Conservation (phyloP, 2,329 filamentous ascomycete genomes). For the Tolypocladium guangdongense region DNA sequence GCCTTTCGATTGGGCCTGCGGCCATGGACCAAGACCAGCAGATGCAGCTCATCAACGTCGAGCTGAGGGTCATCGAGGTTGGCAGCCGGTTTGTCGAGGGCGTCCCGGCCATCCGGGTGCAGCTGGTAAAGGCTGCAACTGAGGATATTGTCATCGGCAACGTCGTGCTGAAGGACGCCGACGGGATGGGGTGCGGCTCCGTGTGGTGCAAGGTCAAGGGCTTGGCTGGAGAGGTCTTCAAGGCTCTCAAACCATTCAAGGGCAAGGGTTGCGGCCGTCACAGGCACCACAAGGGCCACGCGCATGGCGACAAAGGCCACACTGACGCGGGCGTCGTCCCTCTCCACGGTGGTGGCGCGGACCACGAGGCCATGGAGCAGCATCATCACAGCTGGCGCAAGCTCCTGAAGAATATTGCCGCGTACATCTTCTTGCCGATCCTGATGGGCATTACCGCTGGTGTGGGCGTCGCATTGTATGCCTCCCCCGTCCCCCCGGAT, state of each 20-base stretch:
- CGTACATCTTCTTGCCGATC: constrained; percentile 56
- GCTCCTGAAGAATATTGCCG: constrained; percentile 43
- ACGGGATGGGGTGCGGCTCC: constrained; percentile 26
- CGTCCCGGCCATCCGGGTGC: constrained; percentile 46
- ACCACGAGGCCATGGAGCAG: constrained; percentile 12
- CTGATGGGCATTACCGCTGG: constrained; percentile 59
- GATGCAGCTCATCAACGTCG: constrained; percentile 40
- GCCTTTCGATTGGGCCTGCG: constrained; percentile 29
- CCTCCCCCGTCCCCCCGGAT: constrained; percentile 6
- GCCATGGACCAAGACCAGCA: constrained; percentile 39
- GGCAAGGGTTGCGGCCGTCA: constrained; percentile 13
- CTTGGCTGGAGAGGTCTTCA: constrained; percentile 16
- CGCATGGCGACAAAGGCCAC: constrained; percentile 6
- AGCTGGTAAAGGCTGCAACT: constrained; percentile 47
- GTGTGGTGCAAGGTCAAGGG: constrained; percentile 40
- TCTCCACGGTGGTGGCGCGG: constrained; percentile 7
- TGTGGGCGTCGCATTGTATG: constrained; percentile 53
- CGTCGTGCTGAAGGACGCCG: constrained; percentile 26
- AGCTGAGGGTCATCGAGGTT: constrained; percentile 50
- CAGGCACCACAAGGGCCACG: background rate
- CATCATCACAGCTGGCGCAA: constrained; percentile 26
- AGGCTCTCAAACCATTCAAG: constrained; percentile 15
- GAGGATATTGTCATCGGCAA: constrained; percentile 44
- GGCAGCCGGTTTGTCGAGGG: constrained; percentile 42
- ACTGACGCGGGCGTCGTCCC: constrained; percentile 1